phyloP scores from a whole-genome alignment of 192 early-diverging fungal species.

The Backusella sp. region DNA sequence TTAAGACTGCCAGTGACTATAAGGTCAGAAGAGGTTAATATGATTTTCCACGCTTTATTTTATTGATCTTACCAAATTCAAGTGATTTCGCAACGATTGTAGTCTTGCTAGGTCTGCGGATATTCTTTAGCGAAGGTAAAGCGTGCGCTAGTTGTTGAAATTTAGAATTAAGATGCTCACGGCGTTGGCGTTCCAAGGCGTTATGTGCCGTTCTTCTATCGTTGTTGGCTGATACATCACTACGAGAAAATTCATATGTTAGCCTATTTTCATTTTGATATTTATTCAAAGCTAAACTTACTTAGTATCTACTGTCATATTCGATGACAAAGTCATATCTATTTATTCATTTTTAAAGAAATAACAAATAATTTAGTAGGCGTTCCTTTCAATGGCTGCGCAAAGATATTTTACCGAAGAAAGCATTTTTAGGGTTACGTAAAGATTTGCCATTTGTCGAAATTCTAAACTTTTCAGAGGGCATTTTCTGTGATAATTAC shows the following conservation, averaged over 20 bases:
- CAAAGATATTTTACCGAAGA: not conserved
- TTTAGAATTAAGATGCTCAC: constrained; percentile 75
- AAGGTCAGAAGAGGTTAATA: not conserved
- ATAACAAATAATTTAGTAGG: not conserved
- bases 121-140: constrained; percentile 65
- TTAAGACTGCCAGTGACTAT: constrained; percentile 10
- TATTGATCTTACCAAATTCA: constrained; percentile 53
- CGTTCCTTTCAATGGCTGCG: not conserved
- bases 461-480: constrained; percentile 18
- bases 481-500: not conserved
- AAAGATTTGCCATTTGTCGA: constrained; percentile 7
- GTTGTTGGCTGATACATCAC: constrained; percentile 20
- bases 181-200: constrained; percentile 75
- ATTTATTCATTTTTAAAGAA: not conserved
- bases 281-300: not conserved
- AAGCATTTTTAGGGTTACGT: constrained; percentile 8
- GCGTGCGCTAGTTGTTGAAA: constrained; percentile 80
- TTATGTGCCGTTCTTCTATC: constrained; percentile 78
- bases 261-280: not conserved
- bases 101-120: constrained; percentile 77
- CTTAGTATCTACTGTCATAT: constrained; percentile 7
- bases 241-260: not conserved
- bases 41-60: not conserved
- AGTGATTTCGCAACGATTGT: constrained; percentile 78
- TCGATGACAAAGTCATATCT: not conserved